Evolutionary conservation across 129 eudicot species (phyloP), one percentile per base, ranked within the genome.

Genomic region (Lactuca saligna): DNA sequence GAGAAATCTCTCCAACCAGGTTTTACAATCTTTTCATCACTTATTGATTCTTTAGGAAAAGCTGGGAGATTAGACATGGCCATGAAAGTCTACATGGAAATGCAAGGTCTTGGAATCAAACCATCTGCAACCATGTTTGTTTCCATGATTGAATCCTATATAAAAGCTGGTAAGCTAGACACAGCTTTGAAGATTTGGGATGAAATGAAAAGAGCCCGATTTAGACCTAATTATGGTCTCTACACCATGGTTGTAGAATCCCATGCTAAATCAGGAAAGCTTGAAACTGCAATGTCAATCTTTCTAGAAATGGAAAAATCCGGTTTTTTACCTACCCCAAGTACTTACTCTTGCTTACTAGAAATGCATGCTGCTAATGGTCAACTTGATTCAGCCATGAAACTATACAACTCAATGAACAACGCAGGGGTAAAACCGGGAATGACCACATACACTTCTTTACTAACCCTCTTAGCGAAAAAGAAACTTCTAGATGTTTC

Each of bases 301-400:
- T 94, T 89, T 54, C 77, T 86, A 15, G 99, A 94, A 56, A 94
- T 89, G 99, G 97, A 87, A 75, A 85, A 71, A 57, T 95, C 97
- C 10, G 99, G 99, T 32, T 89, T 94, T 79, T 78, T 94, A 42
- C 97, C 99, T 5, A 94, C 95, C 16, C 99, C 99, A 14, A 87
- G 91, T 39, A 89, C 99, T 3, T 94, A 94, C 78, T 94, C 96
- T 50, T 94, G 87, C 70, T 85, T 94, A 25, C 56, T 94, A 83
- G 99, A 94, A 78, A 89, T 89, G 97, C 97, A 94, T 66, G 90
- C 99, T 46, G 88, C 87, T 70, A 77, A 88, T 12, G 97, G 99
- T 58, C 97, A 87, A 72, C 91, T 94, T 7, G 97, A 89, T 78
- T 75, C 88, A 51, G 97, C 96, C 42, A 89, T 94, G 99, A 87